These are phyloP conservation scores for Akebia trifoliata DNA, from an alignment of 164 flowering plant genomes.

Conservation along the genomic window DNA sequence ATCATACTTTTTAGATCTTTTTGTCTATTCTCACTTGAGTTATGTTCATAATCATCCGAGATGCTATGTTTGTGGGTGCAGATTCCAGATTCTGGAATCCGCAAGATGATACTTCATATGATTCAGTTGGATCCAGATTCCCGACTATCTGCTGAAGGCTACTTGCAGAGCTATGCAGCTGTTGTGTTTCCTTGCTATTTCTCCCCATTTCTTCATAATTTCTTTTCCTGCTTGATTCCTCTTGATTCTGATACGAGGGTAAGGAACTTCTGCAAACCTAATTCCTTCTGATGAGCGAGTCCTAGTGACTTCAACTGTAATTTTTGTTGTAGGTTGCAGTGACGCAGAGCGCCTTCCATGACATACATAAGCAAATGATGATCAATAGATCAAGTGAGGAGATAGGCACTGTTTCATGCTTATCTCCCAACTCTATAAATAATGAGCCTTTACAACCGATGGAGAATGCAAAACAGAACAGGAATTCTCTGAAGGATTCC, in stretches of 20 bases:
- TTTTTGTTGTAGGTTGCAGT: conserved; percentile 52
- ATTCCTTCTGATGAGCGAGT: neutral
- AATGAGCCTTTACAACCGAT: conserved; percentile 21
- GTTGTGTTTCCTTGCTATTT: conserved; percentile 82
- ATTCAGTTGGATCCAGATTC: conserved; percentile 90
- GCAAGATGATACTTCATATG: conserved; percentile 98
- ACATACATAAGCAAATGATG: conserved; percentile 86
- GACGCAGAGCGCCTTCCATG: conserved; percentile 76
- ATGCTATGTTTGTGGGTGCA: conserved; percentile 23
- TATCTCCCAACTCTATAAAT: conserved; percentile 18
- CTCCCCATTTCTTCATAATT: conserved; percentile 89
- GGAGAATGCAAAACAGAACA: conserved; percentile 26
- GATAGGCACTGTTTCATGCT: conserved; percentile 15
- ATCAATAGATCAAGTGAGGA: conserved; percentile 33
- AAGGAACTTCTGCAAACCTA: conserved; percentile 20
- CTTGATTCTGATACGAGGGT: conserved; percentile 94
- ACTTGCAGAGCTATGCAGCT: conserved; percentile 71
- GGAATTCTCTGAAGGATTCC: conserved; percentile 19
- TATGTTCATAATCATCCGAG: neutral
- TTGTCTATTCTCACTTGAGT: neutral
- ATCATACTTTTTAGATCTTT: neutral
- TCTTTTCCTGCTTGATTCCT: conserved; percentile 85
- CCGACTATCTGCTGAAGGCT: conserved; percentile 83
- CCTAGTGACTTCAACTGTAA: conserved; percentile 6
- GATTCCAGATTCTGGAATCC: conserved; percentile 91